Evolutionary conservation across 2,329 filamentous ascomycete genomes (phyloP).

Genomic region (Epichloe sibirici): DNA sequence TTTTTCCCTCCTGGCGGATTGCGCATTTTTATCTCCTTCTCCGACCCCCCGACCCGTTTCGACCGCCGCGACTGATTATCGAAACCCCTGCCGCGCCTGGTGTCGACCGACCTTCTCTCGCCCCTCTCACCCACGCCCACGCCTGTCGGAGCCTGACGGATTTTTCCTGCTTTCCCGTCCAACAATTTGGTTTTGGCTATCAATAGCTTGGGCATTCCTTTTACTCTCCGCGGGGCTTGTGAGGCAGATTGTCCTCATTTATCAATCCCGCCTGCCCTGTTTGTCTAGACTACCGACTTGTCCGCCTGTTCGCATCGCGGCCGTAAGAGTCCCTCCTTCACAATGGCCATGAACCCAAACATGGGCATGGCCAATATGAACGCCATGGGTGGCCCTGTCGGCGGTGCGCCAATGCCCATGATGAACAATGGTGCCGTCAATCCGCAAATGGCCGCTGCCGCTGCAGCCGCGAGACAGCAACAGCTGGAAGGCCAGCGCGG

Average conservation of each 20-base stretch:
- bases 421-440: slow-evolving; percentile 44
- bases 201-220: slow-evolving; percentile 13
- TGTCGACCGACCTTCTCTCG: slow-evolving; percentile 5
- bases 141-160: slow-evolving; percentile 19
- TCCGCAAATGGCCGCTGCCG: slow-evolving; percentile 21
- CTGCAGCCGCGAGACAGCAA: slow-evolving; percentile 24
- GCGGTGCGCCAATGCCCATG: slow-evolving; percentile 48
- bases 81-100: slow-evolving; percentile 7
- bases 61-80: slow-evolving; percentile 5
- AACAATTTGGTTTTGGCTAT: slow-evolving; percentile 13
- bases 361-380: slow-evolving; percentile 56
- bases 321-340: slow-evolving; percentile 6
- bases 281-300: slow-evolving; percentile 6
- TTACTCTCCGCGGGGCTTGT: not conserved
- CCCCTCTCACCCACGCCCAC: slow-evolving; percentile 14
- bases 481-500: slow-evolving; percentile 37
- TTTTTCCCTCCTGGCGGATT: not conserved
- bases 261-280: slow-evolving; percentile 10
- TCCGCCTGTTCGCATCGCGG: slow-evolving; percentile 7
- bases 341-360: slow-evolving; percentile 45
- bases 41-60: slow-evolving; percentile 4
- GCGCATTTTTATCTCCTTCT: slow-evolving; percentile 5
- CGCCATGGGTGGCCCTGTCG: slow-evolving; percentile 55
- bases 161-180: slow-evolving; percentile 5
- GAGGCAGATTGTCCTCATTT: slow-evolving; percentile 6